Evolutionary conservation across 2,329 filamentous ascomycete species (phyloP).

Genomic region (Lecanosticta acicola): DNA sequence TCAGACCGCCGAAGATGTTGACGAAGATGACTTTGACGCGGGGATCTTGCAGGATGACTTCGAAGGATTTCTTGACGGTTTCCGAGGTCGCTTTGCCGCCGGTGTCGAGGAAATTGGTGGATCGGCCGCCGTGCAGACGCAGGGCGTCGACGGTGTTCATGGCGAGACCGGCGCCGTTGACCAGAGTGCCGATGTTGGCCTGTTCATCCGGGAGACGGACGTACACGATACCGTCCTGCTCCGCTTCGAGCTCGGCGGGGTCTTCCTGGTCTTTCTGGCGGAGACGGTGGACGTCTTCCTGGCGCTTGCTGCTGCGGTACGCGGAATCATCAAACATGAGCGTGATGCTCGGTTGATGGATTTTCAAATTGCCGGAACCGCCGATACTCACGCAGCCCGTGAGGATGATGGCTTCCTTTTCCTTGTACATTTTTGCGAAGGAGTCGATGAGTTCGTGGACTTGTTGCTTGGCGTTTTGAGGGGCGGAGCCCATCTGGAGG

Average conservation of each 20-base stretch:
- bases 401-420: conserved; percentile 61
- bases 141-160: conserved; percentile 89
- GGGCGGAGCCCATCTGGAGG: conserved; percentile 48
- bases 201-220: conserved; percentile 53
- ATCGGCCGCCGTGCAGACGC: conserved; percentile 58
- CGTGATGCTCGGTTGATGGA: conserved; percentile 51
- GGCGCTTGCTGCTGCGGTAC: conserved; percentile 56
- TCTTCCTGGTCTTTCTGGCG: conserved; percentile 50
- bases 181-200: conserved; percentile 70
- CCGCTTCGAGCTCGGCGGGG: conserved; percentile 55
- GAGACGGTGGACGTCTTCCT: conserved; percentile 55
- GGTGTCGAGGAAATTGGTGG: conserved; percentile 83
- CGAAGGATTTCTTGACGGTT: conserved; percentile 73
- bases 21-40: conserved; percentile 68
- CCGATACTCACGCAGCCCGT: conserved; percentile 46
- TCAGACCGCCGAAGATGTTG: conserved; percentile 66
- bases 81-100: conserved; percentile 80
- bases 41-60: conserved; percentile 64
- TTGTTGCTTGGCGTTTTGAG: conserved; percentile 39
- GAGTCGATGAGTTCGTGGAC: conserved; percentile 46
- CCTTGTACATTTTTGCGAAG: conserved; percentile 55
- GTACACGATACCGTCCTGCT: conserved; percentile 71
- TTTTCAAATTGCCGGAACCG: conserved; percentile 30
- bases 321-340: conserved; percentile 68
- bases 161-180: conserved; percentile 83